phyloP scores from a whole-genome alignment of 345 rosid genomes.

The Euphorbia lathyris region DNA sequence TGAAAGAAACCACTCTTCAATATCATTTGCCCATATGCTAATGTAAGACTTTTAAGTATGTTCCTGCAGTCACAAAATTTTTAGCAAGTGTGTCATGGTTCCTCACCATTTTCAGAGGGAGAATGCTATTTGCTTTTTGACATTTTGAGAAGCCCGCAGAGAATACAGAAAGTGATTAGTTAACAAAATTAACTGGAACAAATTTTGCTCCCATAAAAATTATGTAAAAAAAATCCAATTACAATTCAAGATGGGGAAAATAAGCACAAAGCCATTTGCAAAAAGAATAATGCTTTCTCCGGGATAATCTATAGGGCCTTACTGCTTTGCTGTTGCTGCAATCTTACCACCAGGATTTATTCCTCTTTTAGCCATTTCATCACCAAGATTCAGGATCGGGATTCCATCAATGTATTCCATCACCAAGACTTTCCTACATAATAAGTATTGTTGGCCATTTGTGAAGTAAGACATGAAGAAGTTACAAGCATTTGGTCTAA shows the following conservation, averaged over 20 bases:
- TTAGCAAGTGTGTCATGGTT: slow-evolving; percentile 12
- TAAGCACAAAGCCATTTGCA: neutral
- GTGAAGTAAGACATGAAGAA: neutral
- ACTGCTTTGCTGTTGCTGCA: slow-evolving; percentile 91
- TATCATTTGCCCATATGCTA: slow-evolving; percentile 94
- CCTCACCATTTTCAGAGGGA: neutral
- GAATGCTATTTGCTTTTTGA: neutral
- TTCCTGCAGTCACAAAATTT: slow-evolving; percentile 46
- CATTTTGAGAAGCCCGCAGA: neutral
- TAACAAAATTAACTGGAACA: neutral
- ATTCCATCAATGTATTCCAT: slow-evolving; percentile 93
- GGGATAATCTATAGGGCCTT: slow-evolving; percentile 52
- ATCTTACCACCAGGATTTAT: slow-evolving; percentile 76
- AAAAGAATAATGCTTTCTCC: slow-evolving; percentile 35
- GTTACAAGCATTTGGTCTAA: neutral
- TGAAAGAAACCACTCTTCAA: slow-evolving; percentile 95
- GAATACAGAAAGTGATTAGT: neutral
- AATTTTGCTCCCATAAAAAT: neutral
- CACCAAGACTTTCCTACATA: slow-evolving; percentile 64
- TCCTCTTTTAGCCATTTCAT: slow-evolving; percentile 90
- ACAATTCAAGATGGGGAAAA: neutral
- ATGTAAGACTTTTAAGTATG: slow-evolving; percentile 74
- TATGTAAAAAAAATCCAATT: slow-evolving; percentile 2
- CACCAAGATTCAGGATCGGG: slow-evolving; percentile 85
- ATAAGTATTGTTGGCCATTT: neutral